A percentile compares a stretch with the other conserved stretches of the same genome.
Conservation (phyloP, 768 basidiomycete species). For the Tulasnella sp. region DNA sequence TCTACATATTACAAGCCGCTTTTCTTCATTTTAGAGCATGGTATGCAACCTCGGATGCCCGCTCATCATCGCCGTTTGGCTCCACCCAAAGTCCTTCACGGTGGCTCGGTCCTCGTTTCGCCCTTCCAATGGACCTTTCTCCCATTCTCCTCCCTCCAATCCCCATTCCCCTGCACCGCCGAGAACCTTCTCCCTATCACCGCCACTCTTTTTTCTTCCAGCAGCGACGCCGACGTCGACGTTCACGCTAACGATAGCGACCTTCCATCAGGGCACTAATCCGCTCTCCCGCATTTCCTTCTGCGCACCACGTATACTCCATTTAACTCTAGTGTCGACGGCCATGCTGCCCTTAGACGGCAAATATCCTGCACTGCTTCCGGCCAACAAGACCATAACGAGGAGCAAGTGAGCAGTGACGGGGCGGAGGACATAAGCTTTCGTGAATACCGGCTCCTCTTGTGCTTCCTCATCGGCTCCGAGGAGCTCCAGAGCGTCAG, state of each 20-base stretch:
- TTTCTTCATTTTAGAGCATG: neutral
- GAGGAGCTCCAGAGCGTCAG: neutral
- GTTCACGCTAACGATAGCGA: neutral
- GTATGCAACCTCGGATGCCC: neutral
- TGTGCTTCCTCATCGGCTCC: neutral
- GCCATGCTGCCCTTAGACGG: neutral
- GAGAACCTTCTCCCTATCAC: neutral
- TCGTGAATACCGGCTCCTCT: neutral
- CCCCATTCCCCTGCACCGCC: neutral
- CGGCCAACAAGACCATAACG: neutral
- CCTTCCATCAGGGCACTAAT: slow-evolving; percentile 1
- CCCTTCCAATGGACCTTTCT: neutral
- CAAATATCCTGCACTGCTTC: neutral
- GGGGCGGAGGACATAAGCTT: neutral
- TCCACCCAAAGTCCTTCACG: neutral
- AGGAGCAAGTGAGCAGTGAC: neutral
- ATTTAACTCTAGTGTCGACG: neutral
- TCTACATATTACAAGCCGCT: neutral
- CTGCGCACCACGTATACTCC: neutral
- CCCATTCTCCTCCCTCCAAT: neutral
- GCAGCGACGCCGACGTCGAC: neutral
- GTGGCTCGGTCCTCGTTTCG: neutral
- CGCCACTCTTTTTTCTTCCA: neutral
- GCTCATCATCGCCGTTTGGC: neutral
- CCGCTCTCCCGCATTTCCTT: neutral